phyloP scores from a whole-genome alignment of 371 early-diverging fungal species.

The Mortierella polycephala region DNA sequence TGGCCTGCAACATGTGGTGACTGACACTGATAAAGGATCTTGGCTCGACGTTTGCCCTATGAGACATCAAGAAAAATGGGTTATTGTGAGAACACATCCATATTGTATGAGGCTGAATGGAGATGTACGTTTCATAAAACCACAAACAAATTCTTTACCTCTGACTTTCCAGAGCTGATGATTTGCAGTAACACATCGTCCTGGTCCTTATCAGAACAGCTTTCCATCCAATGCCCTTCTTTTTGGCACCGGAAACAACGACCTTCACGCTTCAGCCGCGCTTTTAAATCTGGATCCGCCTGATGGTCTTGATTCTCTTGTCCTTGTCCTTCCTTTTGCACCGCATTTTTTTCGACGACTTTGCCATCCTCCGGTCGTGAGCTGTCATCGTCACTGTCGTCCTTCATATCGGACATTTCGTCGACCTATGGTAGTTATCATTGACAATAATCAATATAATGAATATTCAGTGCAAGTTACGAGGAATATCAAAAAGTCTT shows the following conservation, averaged over 20 bases:
- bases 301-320: not conserved
- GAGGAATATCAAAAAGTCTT: not conserved
- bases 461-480: not conserved
- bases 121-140: not conserved
- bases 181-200: conserved; percentile 35
- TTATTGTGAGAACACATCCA: not conserved
- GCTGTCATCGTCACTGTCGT: conserved; percentile 1
- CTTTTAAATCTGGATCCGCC: not conserved
- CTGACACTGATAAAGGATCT: conserved; percentile 30
- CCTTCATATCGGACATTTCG: conserved; percentile 12
- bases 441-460: too few relatives aligned
- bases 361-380: not conserved
- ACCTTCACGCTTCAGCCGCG: conserved; percentile 10
- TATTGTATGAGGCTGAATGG: not conserved
- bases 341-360: not conserved
- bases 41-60: conserved; percentile 26
- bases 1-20: conserved; percentile 28
- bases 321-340: not conserved
- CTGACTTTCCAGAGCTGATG: conserved; percentile 43
- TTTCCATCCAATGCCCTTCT: conserved; percentile 19
- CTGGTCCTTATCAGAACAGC: conserved; percentile 12
- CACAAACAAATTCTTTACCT: conserved; percentile 14
- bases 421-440: conserved; percentile 10
- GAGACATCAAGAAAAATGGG: not conserved
- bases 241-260: conserved; percentile 24